Conservation (phyloP, 441 rosid genomes). For the Adansonia rubrostipa region DNA sequence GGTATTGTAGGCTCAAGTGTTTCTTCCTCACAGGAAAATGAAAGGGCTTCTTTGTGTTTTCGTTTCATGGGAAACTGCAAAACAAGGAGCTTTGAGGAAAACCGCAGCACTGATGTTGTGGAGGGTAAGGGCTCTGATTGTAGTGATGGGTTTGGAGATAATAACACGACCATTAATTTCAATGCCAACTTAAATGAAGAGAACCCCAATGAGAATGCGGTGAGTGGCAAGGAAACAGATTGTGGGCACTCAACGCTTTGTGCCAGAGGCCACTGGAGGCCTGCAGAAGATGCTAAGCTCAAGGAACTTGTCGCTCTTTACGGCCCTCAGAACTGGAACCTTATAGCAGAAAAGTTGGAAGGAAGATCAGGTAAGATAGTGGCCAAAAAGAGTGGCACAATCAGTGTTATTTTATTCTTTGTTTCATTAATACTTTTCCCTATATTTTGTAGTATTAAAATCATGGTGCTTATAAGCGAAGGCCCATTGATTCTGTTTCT, state of each 20-base stretch:
- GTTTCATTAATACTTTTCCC: neutral
- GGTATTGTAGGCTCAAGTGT: slow-evolving; percentile 18
- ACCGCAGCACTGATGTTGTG: slow-evolving; percentile 15
- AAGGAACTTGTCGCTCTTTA: slow-evolving; percentile 78
- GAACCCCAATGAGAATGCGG: slow-evolving; percentile 28
- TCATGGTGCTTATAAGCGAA: neutral
- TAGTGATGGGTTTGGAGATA: slow-evolving; percentile 43
- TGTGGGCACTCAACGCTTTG: slow-evolving; percentile 63
- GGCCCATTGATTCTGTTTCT: neutral
- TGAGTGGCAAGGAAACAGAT: slow-evolving; percentile 41
- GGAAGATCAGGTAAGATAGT: slow-evolving; percentile 80
- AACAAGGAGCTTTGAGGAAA: slow-evolving; percentile 24
- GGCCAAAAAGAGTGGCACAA: neutral
- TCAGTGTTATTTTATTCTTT: neutral
- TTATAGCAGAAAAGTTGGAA: slow-evolving; percentile 77
- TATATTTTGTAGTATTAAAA: neutral
- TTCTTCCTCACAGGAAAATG: slow-evolving; percentile 38
- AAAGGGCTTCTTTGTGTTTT: slow-evolving; percentile 36
- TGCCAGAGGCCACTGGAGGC: slow-evolving; percentile 90
- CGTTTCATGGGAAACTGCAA: slow-evolving; percentile 31
- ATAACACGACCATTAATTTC: slow-evolving; percentile 36
- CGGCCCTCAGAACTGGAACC: slow-evolving; percentile 95
- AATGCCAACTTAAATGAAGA: slow-evolving; percentile 39
- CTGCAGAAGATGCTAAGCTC: slow-evolving; percentile 81
- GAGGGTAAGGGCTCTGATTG: slow-evolving; percentile 35